These are phyloP conservation scores for Helminthosporium solani DNA, from an alignment of 2,329 filamentous ascomycete species.

Conservation along the genomic window DNA sequence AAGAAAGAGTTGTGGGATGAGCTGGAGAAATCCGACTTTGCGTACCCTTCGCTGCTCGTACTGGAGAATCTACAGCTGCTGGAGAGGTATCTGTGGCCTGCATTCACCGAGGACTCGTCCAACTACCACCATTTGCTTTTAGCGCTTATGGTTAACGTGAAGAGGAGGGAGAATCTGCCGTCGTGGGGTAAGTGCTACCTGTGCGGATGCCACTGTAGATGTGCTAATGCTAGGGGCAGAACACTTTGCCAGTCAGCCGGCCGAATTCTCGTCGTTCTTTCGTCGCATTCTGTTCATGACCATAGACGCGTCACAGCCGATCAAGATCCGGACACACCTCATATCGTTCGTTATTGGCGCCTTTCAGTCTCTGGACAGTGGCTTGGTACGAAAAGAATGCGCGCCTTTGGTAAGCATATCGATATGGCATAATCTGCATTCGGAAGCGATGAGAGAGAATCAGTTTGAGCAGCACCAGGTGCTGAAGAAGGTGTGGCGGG, in stretches of 20 bases:
- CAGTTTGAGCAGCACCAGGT: slow-evolving; percentile 72
- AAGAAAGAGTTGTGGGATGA: slow-evolving; percentile 88
- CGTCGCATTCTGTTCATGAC: slow-evolving; percentile 85
- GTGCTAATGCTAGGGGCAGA: slow-evolving; percentile 52
- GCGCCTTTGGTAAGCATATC: slow-evolving; percentile 91
- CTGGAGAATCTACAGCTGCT: slow-evolving; percentile 89
- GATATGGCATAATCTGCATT: slow-evolving; percentile 91
- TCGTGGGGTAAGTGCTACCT: slow-evolving; percentile 70
- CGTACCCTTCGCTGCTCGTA: slow-evolving; percentile 72
- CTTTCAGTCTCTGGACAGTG: slow-evolving; percentile 90
- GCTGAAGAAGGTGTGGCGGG: slow-evolving; percentile 86
- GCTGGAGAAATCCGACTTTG: slow-evolving; percentile 78
- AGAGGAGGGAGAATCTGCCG: slow-evolving; percentile 80
- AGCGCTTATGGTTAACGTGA: slow-evolving; percentile 81
- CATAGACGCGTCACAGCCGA: slow-evolving; percentile 54
- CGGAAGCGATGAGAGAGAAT: slow-evolving; percentile 70
- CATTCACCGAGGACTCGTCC: slow-evolving; percentile 82
- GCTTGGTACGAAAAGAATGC: slow-evolving; percentile 90
- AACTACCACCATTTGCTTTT: slow-evolving; percentile 90
- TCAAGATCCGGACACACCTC: slow-evolving; percentile 68
- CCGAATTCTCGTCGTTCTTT: slow-evolving; percentile 86
- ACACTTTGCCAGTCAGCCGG: slow-evolving; percentile 72
- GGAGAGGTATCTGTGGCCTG: slow-evolving; percentile 93
- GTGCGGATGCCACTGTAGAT: slow-evolving; percentile 4
- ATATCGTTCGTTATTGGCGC: slow-evolving; percentile 86